phyloP scores from a whole-genome alignment of 75 land plant genomes.

The Cupressus sempervirens region DNA sequence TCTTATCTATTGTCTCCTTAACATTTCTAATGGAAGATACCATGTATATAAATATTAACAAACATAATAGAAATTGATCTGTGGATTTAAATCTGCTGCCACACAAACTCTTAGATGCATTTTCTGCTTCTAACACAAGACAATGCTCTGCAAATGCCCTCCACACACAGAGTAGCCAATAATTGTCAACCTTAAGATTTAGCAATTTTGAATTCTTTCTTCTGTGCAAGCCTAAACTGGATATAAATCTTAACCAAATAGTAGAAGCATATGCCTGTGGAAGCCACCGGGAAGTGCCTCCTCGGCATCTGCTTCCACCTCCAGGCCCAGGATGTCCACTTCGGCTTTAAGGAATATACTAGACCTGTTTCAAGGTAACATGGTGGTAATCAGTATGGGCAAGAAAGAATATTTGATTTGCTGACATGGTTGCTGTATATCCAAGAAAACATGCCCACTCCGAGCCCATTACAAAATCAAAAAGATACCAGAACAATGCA shows the following conservation, averaged over 20 bases:
- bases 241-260: background rate
- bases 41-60: background rate
- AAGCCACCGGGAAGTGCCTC: no score
- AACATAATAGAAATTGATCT: background rate
- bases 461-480: no score
- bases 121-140: background rate
- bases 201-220: background rate
- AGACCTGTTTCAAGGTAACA: no score
- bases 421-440: no score
- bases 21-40: background rate
- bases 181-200: background rate
- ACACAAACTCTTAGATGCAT: background rate
- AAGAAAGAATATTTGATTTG: no score
- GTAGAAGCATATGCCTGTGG: constrained; percentile 1
- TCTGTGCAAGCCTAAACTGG: background rate
- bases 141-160: constrained; percentile 4
- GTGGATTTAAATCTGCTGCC: background rate
- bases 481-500: no score
- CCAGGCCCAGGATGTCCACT: no score
- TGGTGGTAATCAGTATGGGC: no score
- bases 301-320: no score
- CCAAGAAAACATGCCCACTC: no score
- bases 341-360: no score
- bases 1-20: constrained; percentile 4
- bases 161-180: constrained; percentile 6